These are phyloP conservation scores for Calonectria henricotiae DNA, from an alignment of 2,329 filamentous ascomycete genomes.

Conservation along the genomic window DNA sequence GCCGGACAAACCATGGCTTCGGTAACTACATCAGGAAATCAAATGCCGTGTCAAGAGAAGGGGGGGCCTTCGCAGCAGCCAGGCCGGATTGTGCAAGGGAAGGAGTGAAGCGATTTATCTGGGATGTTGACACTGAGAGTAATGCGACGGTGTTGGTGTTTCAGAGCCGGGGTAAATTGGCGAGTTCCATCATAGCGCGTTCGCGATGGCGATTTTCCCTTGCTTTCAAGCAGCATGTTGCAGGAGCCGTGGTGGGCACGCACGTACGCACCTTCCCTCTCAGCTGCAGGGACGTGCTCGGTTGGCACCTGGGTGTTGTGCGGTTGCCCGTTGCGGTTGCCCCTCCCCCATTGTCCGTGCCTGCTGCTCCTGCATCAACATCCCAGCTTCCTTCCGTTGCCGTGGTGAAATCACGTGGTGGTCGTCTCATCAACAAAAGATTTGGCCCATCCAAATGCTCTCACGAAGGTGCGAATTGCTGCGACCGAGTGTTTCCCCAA, in stretches of 20 bases:
- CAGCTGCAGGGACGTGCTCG: slow-evolving; percentile 24
- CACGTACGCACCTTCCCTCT: slow-evolving; percentile 5
- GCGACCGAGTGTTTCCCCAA: slow-evolving; percentile 3
- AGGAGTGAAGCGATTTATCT: background rate
- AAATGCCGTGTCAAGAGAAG: no score
- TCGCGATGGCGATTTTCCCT: slow-evolving; percentile 21
- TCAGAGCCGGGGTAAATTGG: slow-evolving; percentile 28
- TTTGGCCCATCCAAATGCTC: slow-evolving; percentile 29
- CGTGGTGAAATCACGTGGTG: slow-evolving; percentile 57
- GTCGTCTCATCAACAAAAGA: slow-evolving; percentile 50
- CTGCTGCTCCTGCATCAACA: slow-evolving; percentile 26
- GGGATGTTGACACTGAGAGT: background rate
- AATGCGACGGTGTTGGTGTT: background rate
- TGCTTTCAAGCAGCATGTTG: slow-evolving; percentile 7
- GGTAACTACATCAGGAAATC: background rate
- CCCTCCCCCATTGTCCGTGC: slow-evolving; percentile 22
- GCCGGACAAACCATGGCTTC: background rate
- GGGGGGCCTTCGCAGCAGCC: background rate
- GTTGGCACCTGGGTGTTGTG: slow-evolving; percentile 22
- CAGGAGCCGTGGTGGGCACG: slow-evolving; percentile 8
- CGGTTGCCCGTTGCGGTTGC: slow-evolving; percentile 34
- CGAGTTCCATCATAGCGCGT: slow-evolving; percentile 24
- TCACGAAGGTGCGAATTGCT: slow-evolving; percentile 9
- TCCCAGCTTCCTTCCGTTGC: slow-evolving; percentile 48
- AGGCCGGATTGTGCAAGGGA: background rate